Base-by-base conservation (phyloP, 768 basidiomycete species). In the Pulveroboletus sp. region DNA sequence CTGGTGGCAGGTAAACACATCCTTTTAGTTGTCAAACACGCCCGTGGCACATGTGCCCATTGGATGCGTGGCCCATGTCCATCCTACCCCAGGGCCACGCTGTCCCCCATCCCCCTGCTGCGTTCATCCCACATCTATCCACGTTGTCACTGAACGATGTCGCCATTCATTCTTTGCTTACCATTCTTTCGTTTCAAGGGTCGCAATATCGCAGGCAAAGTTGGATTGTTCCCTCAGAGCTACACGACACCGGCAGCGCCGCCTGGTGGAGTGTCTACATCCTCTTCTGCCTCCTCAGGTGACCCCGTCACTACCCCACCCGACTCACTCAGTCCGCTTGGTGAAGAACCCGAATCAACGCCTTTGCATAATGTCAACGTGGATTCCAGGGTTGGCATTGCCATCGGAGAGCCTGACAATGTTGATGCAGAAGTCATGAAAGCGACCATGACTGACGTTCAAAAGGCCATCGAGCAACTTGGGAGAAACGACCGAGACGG, bases 171-270 rank as follows among this genome's bases (percentile, higher is more conserved):
- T 44, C 46, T 46, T 36, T 64, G 61, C 60, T 55, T 49, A 65
- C 49, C 56, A 24, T 39, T 46, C 38, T 33, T 63, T 43, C 53
- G 51, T 50, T 55, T 47, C 48, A 54, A 93, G 90, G 93, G 94
- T 14, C 83, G 86, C 32, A 96, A 93, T 69, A 65, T 78, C 6
- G 73, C 80, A 11, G 95, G 94, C 5, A 84, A 84, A 65, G 71
- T 79, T n/a, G 96, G 96, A 3, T 73, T 99, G 10, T 98, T 99
- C 61, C 96, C 96, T 3, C 78, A 86, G 59, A 85, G 81, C 54
- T 97, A 97, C 62, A 95, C 94, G 0, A 76, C 88, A 0, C 71
- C 80, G 4, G 75, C 71, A 2, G 77, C 79, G 0, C 78, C 83
- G 5, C 60, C 62, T 0, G 56, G 61, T 0, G 57, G 57, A 5